These are phyloP conservation scores for Flueggea neowawraea DNA, from an alignment of 441 rosid genomes.

Conservation along the genomic window DNA sequence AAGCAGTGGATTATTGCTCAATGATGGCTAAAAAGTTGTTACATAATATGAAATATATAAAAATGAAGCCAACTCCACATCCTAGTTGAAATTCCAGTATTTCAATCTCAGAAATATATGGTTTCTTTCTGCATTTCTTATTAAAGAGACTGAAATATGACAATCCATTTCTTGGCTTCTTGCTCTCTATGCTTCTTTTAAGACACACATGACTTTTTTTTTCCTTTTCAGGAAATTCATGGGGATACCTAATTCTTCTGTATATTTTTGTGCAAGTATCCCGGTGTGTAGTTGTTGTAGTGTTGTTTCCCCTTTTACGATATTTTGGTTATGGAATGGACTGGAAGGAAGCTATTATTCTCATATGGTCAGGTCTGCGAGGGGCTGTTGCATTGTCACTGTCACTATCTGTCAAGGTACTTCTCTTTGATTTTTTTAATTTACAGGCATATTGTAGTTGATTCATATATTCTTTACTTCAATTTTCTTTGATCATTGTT, in stretches of 20 bases:
- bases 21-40: no score
- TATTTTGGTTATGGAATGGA: conserved; percentile 91
- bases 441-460: conserved; percentile 1
- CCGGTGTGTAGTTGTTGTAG: conserved; percentile 67
- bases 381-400: conserved; percentile 96
- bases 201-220: conserved; percentile 1
- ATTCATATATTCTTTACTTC: neutral
- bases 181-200: neutral
- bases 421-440: conserved; percentile 14
- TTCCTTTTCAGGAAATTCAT: conserved; percentile 51
- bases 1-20: no score
- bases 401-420: conserved; percentile 90
- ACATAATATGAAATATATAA: no score
- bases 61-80: no score
- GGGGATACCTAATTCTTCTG: conserved; percentile 82
- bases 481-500: no score
- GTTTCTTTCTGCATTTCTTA: neutral
- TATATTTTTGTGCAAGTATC: conserved; percentile 66
- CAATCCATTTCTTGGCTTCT: neutral
- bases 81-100: no score
- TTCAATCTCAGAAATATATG: no score
- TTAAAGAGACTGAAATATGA: neutral
- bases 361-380: conserved; percentile 90
- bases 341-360: conserved; percentile 84
- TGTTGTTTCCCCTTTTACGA: conserved; percentile 55